phyloP scores from a whole-genome alignment of 768 basidiomycete species.

The Leccinum fibrillosum region DNA sequence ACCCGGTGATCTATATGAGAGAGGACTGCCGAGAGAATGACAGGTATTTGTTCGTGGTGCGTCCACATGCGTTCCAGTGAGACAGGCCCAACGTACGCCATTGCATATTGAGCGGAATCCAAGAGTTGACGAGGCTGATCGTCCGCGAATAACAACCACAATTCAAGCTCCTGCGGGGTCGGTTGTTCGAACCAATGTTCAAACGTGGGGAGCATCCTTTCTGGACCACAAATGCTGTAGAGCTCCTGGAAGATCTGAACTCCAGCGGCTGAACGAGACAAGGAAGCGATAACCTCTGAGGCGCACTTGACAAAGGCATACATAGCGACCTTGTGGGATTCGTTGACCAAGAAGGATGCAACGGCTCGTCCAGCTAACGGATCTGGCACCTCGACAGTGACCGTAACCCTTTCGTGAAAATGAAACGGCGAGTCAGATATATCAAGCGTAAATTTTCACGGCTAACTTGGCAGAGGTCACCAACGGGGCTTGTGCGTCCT shows the following conservation, averaged over 20 bases:
- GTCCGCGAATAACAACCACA: slow-evolving; percentile 51
- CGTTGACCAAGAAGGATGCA: slow-evolving; percentile 80
- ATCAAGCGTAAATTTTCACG: not conserved
- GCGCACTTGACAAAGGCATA: slow-evolving; percentile 75
- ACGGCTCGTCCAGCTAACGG: slow-evolving; percentile 76
- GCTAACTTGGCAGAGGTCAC: slow-evolving; percentile 66
- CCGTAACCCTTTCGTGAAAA: slow-evolving; percentile 67
- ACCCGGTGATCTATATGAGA: slow-evolving; percentile 80
- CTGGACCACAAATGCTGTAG: slow-evolving; percentile 81
- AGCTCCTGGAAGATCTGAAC: slow-evolving; percentile 76
- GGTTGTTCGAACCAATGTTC: slow-evolving; percentile 58
- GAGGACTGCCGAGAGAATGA: slow-evolving; percentile 75
- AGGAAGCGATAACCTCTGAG: slow-evolving; percentile 76
- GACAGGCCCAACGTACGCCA: slow-evolving; percentile 78
- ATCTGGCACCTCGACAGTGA: slow-evolving; percentile 66
- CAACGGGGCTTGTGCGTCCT: slow-evolving; percentile 49
- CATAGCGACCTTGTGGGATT: slow-evolving; percentile 81
- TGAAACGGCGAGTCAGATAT: slow-evolving; percentile 4
- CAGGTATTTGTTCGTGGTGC: slow-evolving; percentile 61
- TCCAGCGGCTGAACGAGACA: slow-evolving; percentile 75
- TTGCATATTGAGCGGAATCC: slow-evolving; percentile 84
- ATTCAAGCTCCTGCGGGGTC: no score
- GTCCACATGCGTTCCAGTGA: slow-evolving; percentile 78
- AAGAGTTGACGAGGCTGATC: slow-evolving; percentile 67
- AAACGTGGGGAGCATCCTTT: slow-evolving; percentile 75